These are phyloP conservation scores for Irpex lacteus DNA, from an alignment of 1,284 basidiomycete genomes.

Conservation along the genomic window DNA sequence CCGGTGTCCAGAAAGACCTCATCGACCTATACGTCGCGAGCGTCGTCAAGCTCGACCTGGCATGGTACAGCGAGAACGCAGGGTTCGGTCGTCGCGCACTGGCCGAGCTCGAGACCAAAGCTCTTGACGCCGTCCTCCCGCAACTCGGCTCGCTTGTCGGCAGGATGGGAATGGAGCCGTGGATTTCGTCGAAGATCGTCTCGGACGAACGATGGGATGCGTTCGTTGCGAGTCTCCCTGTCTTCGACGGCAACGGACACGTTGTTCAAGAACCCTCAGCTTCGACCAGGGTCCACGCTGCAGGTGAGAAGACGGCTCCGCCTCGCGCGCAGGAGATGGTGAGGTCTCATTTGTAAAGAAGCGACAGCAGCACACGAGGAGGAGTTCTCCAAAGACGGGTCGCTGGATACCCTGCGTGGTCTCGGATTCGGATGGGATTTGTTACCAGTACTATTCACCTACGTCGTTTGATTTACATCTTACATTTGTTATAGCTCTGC, in stretches of 20 bases:
- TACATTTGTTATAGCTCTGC: no score
- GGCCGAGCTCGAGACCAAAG: conserved; percentile 24
- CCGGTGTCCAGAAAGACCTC: conserved; percentile 25
- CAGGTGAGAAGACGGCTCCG: conserved; percentile 7
- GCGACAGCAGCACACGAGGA: background rate
- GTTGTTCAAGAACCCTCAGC: background rate
- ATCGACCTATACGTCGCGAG: conserved; percentile 34
- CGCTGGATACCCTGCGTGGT: background rate
- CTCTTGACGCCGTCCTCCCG: conserved; percentile 29
- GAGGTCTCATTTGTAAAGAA: conserved; percentile 21
- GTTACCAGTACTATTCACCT: conserved; percentile 4
- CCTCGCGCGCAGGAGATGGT: conserved; percentile 16
- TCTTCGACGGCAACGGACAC: conserved; percentile 20
- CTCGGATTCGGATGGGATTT: conserved; percentile 8
- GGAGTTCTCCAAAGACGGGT: background rate
- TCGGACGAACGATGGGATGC: conserved; percentile 32
- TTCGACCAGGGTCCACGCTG: conserved; percentile 10
- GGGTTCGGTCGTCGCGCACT: conserved; percentile 23
- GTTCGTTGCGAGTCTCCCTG: conserved; percentile 22
- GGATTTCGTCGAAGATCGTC: conserved; percentile 35
- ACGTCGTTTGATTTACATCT: background rate
- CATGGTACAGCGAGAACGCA: conserved; percentile 39
- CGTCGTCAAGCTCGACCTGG: conserved; percentile 31
- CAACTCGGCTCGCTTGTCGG: conserved; percentile 28
- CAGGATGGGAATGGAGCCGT: conserved; percentile 31